A percentile compares a stretch with the other conserved stretches of the same genome.
Evolutionary conservation across 2,329 filamentous ascomycete species (phyloP).

Genomic region (Coniochaeta sp.): DNA sequence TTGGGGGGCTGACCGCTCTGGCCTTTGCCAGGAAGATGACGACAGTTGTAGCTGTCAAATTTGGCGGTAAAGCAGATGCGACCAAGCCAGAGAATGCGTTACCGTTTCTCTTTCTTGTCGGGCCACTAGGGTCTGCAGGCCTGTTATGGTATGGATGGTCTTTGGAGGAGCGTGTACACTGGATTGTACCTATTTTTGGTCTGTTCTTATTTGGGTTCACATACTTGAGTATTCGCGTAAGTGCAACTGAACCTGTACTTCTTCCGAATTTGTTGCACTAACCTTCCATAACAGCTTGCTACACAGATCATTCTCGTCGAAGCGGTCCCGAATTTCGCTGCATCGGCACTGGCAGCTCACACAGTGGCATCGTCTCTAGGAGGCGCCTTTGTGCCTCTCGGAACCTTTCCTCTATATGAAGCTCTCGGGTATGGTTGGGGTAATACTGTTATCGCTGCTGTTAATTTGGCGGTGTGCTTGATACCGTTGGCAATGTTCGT

Average conservation of each 20-base stretch:
- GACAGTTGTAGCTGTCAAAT: background rate
- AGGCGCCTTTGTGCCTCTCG: background rate
- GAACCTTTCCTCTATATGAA: background rate
- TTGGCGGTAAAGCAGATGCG: background rate
- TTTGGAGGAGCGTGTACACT: background rate
- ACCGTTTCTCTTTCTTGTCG: background rate
- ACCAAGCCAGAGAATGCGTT: background rate
- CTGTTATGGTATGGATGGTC: background rate
- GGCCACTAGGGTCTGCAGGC: background rate
- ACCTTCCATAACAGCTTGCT: background rate
- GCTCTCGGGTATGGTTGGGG: background rate
- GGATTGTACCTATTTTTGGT: background rate
- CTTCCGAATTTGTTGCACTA: background rate
- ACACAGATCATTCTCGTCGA: background rate
- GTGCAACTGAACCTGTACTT: background rate
- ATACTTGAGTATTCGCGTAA: background rate
- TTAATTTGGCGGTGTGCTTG: background rate
- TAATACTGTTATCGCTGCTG: background rate
- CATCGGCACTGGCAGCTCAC: background rate
- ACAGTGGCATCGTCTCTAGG: background rate
- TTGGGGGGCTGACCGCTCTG: background rate
- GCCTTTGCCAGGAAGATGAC: background rate
- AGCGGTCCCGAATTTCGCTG: background rate
- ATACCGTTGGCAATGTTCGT: background rate
- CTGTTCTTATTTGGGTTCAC: background rate